phyloP scores from a whole-genome alignment of 1,139 yeast species.

The Lodderomyces theae region DNA sequence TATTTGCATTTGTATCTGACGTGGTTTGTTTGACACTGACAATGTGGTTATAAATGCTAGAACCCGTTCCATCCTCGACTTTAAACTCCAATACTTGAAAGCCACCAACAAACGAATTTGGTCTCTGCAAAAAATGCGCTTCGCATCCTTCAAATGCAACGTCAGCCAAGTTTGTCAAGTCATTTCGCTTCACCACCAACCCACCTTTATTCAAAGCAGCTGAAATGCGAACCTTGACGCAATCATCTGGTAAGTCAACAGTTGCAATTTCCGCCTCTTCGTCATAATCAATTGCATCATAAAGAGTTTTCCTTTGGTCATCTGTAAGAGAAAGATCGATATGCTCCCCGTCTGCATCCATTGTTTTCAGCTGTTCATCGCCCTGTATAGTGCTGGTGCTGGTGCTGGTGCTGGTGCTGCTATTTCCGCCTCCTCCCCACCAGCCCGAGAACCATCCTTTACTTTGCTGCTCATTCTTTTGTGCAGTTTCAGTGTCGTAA shows the following conservation, averaged over 20 bases:
- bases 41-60: constrained; percentile 74
- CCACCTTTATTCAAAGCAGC: constrained; percentile 79
- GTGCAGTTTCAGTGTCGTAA: constrained; percentile 13
- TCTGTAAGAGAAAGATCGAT: constrained; percentile 47
- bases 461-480: constrained; percentile 12
- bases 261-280: constrained; percentile 56
- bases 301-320: constrained; percentile 77
- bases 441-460: constrained; percentile 60
- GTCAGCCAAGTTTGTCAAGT: constrained; percentile 58
- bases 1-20: neutral
- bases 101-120: constrained; percentile 70
- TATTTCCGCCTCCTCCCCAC: constrained; percentile 46
- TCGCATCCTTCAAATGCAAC: constrained; percentile 81
- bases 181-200: constrained; percentile 51
- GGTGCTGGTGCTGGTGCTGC: constrained; percentile 11
- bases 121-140: constrained; percentile 70
- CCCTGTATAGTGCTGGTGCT: constrained; percentile 11
- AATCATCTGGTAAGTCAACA: constrained; percentile 70
- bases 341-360: constrained; percentile 4
- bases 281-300: constrained; percentile 91
- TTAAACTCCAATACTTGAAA: constrained; percentile 77
- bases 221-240: constrained; percentile 62
- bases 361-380: constrained; percentile 14
- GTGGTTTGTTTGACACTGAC: constrained; percentile 72
- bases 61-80: constrained; percentile 82